Percentiles rank a stretch among this genome's conserved stretches.
Evolutionary conservation across 108 stramenopile species (phyloP).

Genomic region (Tribonema minus): DNA sequence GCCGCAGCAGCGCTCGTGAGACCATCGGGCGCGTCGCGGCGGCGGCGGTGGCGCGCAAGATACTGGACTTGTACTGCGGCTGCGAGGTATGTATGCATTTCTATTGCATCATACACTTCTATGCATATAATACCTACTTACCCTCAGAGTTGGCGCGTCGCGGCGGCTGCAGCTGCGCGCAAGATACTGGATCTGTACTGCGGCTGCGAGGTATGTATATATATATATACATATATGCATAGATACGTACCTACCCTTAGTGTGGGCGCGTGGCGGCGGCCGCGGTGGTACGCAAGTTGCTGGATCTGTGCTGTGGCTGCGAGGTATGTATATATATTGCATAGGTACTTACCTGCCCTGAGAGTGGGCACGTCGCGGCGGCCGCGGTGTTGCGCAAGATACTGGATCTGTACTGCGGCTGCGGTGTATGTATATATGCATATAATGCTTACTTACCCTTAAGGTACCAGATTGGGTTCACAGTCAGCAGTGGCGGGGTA

Average conservation of each 20-base stretch:
- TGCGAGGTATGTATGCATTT: too few relatives aligned
- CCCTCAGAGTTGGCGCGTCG: too few relatives aligned
- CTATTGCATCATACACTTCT: too few relatives aligned
- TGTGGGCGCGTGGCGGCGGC: slow-evolving; percentile 97
- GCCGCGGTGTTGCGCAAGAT: slow-evolving; percentile 89
- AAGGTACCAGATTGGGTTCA: too few relatives aligned
- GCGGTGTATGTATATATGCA: too few relatives aligned
- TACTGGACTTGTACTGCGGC: slow-evolving; percentile 74
- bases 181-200: slow-evolving; percentile 76
- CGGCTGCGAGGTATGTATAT: slow-evolving; percentile 77
- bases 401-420: slow-evolving; percentile 72
- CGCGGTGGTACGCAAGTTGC: slow-evolving; percentile 83
- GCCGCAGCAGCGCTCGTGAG: slow-evolving; percentile 87
- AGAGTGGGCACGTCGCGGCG: slow-evolving; percentile 95
- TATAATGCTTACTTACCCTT: too few relatives aligned
- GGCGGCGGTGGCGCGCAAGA: slow-evolving; percentile 86
- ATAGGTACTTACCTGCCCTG: too few relatives aligned
- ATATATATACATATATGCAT: too few relatives aligned
- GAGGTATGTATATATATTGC: too few relatives aligned
- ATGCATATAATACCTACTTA: too few relatives aligned
- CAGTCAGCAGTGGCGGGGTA: too few relatives aligned
- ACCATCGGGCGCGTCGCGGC: slow-evolving; percentile 99
- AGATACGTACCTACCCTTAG: too few relatives aligned
- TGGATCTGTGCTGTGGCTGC: slow-evolving; percentile 74
- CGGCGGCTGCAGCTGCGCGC: slow-evolving; percentile 92